Percentiles rank a stretch among this genome's conserved stretches.
phyloP scores from a whole-genome alignment of 148 eudicot species.

The Linanthus parryae region DNA sequence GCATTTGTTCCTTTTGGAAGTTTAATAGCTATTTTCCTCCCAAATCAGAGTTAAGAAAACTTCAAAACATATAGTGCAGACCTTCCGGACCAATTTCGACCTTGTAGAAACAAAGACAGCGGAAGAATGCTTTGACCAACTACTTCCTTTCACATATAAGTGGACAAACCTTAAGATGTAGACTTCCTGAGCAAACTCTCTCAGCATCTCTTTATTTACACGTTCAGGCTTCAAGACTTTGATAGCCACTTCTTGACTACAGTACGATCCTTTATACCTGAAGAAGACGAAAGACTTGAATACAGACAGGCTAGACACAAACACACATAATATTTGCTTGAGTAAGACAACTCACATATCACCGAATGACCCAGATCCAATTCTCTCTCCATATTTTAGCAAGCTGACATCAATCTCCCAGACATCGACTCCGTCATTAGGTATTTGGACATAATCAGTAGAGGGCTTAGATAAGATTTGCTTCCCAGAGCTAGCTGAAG shows the following conservation, averaged over 20 bases:
- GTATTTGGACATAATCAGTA: conserved; percentile 21
- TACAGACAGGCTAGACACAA: not conserved
- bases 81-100: too few relatives aligned
- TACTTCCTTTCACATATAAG: not conserved
- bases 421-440: conserved; percentile 21
- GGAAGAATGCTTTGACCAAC: not conserved
- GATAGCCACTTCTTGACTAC: conserved; percentile 76
- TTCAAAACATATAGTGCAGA: too few relatives aligned
- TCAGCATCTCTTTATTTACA: conserved; percentile 44
- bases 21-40: too few relatives aligned
- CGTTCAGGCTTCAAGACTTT: conserved; percentile 59
- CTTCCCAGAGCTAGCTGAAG: too few relatives aligned
- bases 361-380: conserved; percentile 58
- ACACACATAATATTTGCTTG: not conserved
- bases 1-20: too few relatives aligned
- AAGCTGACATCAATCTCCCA: conserved; percentile 42
- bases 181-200: conserved; percentile 78
- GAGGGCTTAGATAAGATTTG: conserved; percentile 12
- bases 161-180: conserved; percentile 63
- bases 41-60: too few relatives aligned
- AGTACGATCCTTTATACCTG: conserved; percentile 69
- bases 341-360: conserved; percentile 41
- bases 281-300: conserved; percentile 9
- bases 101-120: not conserved
- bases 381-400: conserved; percentile 30